phyloP scores from a whole-genome alignment of 805 yeast species.

The Hanseniaspora meyeri region DNA sequence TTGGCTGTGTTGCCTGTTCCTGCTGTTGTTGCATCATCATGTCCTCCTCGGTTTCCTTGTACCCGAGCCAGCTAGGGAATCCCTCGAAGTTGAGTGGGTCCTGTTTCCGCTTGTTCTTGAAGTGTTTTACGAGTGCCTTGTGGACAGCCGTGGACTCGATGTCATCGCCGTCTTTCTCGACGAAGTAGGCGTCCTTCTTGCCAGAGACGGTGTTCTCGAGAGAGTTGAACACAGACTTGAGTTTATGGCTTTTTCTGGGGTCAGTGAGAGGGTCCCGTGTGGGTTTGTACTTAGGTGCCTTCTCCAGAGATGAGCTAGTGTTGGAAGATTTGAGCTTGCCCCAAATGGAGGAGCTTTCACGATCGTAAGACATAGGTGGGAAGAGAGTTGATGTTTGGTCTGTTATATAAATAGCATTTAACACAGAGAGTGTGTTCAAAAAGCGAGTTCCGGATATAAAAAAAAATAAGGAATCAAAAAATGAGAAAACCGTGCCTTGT shows the following conservation, averaged over 20 bases:
- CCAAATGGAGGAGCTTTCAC: constrained; percentile 20
- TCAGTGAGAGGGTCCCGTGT: neutral
- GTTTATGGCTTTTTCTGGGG: neutral
- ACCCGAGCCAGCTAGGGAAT: constrained; percentile 30
- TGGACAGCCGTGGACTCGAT: constrained; percentile 35
- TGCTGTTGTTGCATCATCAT: constrained; percentile 24
- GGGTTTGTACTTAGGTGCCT: constrained; percentile 1
- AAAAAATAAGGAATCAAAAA: too few relatives aligned
- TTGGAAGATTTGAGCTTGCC: constrained; percentile 25
- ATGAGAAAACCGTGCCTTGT: too few relatives aligned
- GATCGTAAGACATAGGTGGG: neutral
- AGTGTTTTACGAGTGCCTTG: constrained; percentile 33
- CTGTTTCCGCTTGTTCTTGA: constrained; percentile 20
- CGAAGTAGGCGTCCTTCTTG: neutral
- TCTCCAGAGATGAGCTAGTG: constrained; percentile 17
- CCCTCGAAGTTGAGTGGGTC: constrained; percentile 25
- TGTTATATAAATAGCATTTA: too few relatives aligned
- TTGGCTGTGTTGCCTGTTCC: constrained; percentile 6
- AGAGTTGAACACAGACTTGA: neutral
- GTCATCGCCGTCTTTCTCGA: constrained; percentile 34
- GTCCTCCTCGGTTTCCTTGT: constrained; percentile 21
- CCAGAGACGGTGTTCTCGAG: neutral
- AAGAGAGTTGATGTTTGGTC: neutral
- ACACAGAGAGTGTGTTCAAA: too few relatives aligned
- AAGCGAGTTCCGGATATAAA: too few relatives aligned